These are phyloP conservation scores for Leptomonas seymouri DNA, from an alignment of 208 protist genomes.

Conservation along the genomic window DNA sequence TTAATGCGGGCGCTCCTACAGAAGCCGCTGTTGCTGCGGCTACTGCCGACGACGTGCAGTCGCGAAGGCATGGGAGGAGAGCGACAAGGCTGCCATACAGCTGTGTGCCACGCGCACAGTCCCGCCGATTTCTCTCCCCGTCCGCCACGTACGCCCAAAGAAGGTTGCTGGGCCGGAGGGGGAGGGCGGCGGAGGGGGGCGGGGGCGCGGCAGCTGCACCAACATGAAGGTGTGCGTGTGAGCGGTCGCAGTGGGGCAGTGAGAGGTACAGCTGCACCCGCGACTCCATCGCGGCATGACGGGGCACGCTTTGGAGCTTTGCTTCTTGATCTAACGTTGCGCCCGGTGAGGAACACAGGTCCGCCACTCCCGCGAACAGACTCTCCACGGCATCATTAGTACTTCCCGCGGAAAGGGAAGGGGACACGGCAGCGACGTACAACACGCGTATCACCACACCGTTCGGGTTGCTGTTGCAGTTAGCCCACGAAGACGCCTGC, in stretches of 20 bases:
- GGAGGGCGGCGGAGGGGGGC: too few species aligned
- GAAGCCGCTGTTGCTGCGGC: too few species aligned
- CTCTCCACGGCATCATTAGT: neutral
- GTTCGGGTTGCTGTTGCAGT: neutral
- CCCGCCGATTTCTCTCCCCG: neutral
- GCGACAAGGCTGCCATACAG: conserved; percentile 16
- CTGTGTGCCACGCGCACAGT: conserved; percentile 8
- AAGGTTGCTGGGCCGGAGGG: conserved; percentile 13
- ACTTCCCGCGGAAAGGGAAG: too few species aligned
- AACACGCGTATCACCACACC: neutral
- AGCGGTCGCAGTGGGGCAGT: neutral
- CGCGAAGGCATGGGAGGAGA: neutral
- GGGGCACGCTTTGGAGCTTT: neutral
- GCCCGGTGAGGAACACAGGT: neutral
- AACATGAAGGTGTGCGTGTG: neutral
- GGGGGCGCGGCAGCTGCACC: neutral
- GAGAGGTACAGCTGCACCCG: neutral
- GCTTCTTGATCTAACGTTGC: neutral
- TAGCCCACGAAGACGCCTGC: neutral
- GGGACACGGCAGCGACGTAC: conserved; percentile 4
- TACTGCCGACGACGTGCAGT: neutral
- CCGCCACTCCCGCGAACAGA: conserved; percentile 7
- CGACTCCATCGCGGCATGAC: conserved; percentile 1
- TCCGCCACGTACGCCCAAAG: conserved; percentile 33
- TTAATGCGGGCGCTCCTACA: too few species aligned